These are phyloP conservation scores for Pichia sp. DNA, from an alignment of 1,139 yeast genomes.

Conservation along the genomic window DNA sequence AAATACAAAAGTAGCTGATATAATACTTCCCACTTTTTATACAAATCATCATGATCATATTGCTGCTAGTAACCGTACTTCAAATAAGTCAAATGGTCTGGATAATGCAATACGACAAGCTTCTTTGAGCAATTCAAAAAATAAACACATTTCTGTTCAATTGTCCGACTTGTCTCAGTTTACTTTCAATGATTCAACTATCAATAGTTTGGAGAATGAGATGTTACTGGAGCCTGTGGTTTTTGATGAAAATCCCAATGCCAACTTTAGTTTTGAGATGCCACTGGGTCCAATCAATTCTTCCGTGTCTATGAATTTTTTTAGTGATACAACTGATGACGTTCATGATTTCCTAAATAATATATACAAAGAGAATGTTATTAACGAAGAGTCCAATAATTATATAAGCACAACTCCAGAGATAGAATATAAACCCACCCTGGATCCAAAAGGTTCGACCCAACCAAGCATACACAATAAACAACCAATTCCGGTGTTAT, in stretches of 20 bases:
- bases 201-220: conserved; percentile 9
- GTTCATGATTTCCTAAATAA: conserved; percentile 2
- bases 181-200: conserved; percentile 12
- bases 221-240: conserved; percentile 8
- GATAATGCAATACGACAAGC: neutral
- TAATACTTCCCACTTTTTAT: neutral
- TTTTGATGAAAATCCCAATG: neutral
- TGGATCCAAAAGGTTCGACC: neutral
- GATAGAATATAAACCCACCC: neutral
- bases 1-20: neutral
- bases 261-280: neutral
- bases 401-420: neutral
- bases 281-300: neutral
- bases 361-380: neutral
- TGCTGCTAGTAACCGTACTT: neutral
- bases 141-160: neutral
- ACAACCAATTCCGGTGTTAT: neutral
- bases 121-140: neutral
- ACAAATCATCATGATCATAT: neutral
- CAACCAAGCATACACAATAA: neutral
- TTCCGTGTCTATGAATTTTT: neutral
- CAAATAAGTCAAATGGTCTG: neutral
- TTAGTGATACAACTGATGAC: neutral
- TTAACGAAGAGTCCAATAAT: neutral
- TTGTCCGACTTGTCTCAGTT: conserved; percentile 7